These are phyloP conservation scores for Solanum clarkiae DNA, from an alignment of 257 asterid genomes.

Conservation along the genomic window DNA sequence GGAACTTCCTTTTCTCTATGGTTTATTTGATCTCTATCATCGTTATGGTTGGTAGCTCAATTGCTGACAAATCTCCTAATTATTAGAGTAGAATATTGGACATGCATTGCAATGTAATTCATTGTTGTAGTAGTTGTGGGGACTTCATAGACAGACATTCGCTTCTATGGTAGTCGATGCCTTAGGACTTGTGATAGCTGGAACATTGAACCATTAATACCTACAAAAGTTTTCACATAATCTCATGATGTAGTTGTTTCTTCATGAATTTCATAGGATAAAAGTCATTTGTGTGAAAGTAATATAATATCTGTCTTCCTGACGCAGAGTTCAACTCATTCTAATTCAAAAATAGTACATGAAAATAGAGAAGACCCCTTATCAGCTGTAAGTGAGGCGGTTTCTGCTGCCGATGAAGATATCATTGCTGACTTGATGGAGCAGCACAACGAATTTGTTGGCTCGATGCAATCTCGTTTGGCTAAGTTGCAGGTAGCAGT, in stretches of 20 bases:
- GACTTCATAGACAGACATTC: not conserved
- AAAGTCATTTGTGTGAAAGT: not conserved
- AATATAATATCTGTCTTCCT: not conserved
- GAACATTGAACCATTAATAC: not conserved
- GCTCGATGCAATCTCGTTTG: constrained; percentile 84
- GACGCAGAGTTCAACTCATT: not conserved
- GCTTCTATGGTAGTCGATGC: not conserved
- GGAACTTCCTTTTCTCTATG: not conserved
- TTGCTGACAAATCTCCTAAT: not conserved
- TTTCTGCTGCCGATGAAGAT: constrained; percentile 63
- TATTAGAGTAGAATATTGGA: not conserved
- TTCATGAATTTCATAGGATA: not conserved
- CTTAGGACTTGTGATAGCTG: not conserved
- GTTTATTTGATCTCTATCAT: not conserved
- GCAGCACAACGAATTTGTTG: constrained; percentile 61
- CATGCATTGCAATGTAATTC: not conserved
- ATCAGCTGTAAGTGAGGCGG: constrained; percentile 42
- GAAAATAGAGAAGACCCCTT: constrained; percentile 42
- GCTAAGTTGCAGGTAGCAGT: constrained; percentile 69
- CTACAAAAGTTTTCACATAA: not conserved
- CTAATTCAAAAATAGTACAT: not conserved
- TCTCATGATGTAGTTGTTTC: not conserved
- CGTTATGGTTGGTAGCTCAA: not conserved
- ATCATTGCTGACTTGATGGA: constrained; percentile 64
- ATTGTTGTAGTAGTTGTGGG: not conserved